These are phyloP conservation scores for Trichophyton rubrum DNA, from an alignment of 2,329 filamentous ascomycete species.

Conservation along the genomic window DNA sequence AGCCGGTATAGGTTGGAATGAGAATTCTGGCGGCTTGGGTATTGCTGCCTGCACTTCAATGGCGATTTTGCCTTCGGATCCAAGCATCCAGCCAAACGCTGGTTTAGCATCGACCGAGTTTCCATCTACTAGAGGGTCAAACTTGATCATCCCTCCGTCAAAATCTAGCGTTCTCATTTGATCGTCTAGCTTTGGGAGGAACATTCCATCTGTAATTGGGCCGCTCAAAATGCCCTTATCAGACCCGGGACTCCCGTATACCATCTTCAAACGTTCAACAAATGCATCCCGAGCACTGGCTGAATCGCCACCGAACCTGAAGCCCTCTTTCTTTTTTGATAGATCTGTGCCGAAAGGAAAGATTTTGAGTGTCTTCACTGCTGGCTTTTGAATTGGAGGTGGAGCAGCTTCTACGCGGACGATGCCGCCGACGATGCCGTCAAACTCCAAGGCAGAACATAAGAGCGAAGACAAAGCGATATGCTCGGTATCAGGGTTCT, in stretches of 20 bases:
- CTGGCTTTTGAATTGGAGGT: conserved; percentile 53
- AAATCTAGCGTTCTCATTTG: conserved; percentile 50
- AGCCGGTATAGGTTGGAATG: conserved; percentile 28
- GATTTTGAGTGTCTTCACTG: conserved; percentile 58
- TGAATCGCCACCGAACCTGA: conserved; percentile 81
- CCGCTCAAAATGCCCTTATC: conserved; percentile 60
- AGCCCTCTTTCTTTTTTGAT: conserved; percentile 48
- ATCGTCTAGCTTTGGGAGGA: conserved; percentile 52
- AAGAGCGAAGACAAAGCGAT: conserved; percentile 66
- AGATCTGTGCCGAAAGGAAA: conserved; percentile 58
- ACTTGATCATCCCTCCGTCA: conserved; percentile 72
- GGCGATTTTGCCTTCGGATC: conserved; percentile 58
- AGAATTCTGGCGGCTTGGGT: conserved; percentile 46
- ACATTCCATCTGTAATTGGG: conserved; percentile 76
- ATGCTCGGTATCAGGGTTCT: conserved; percentile 70
- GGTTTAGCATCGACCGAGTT: conserved; percentile 25
- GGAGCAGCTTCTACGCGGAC: conserved; percentile 78
- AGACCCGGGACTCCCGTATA: conserved; percentile 50
- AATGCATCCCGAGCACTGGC: conserved; percentile 66
- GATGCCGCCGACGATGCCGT: conserved; percentile 69
- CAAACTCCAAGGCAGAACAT: conserved; percentile 58
- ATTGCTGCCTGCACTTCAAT: conserved; percentile 68
- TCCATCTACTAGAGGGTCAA: conserved; percentile 47
- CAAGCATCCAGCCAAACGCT: conserved; percentile 55
- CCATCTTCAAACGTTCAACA: conserved; percentile 56